Evolutionary conservation across 2,329 filamentous ascomycete genomes (phyloP).

Genomic region (Colletotrichum sojae): DNA sequence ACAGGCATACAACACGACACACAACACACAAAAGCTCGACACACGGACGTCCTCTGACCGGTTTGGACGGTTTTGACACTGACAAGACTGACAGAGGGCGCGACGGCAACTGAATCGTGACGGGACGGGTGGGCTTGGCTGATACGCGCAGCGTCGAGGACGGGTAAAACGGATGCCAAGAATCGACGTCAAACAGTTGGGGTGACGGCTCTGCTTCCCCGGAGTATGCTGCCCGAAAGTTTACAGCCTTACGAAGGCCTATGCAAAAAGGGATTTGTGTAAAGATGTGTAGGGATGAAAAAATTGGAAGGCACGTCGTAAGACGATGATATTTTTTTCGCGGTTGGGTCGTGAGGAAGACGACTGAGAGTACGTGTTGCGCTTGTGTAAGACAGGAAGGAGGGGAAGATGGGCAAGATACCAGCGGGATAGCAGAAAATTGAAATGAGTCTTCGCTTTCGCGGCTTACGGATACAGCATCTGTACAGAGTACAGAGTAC

Average conservation of each 20-base stretch:
- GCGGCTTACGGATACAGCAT: neutral
- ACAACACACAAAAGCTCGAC: too few relatives aligned
- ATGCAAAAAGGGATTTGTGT: constrained; percentile 1
- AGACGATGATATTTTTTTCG: constrained; percentile 4
- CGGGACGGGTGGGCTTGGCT: constrained; percentile 29
- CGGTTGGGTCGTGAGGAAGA: constrained; percentile 9
- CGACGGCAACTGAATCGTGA: constrained; percentile 32
- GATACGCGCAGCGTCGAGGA: constrained; percentile 37
- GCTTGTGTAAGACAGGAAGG: constrained; percentile 11
- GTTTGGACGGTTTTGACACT: neutral
- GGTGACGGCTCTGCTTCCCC: constrained; percentile 15
- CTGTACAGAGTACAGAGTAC: neutral
- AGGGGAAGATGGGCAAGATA: neutral
- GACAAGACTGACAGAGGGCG: neutral
- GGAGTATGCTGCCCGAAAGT: constrained; percentile 4
- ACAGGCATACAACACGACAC: too few relatives aligned
- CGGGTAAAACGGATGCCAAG: constrained; percentile 31
- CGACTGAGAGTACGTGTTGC: constrained; percentile 29
- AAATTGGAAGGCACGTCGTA: constrained; percentile 2
- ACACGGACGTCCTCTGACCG: too few relatives aligned
- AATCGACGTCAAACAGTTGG: constrained; percentile 28
- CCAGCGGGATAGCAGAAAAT: neutral
- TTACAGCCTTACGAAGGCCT: constrained; percentile 15
- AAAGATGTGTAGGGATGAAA: neutral
- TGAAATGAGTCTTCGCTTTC: neutral